Evolutionary conservation across 2,329 filamentous ascomycete species (phyloP).

Genomic region (Colletotrichum theobromicola): DNA sequence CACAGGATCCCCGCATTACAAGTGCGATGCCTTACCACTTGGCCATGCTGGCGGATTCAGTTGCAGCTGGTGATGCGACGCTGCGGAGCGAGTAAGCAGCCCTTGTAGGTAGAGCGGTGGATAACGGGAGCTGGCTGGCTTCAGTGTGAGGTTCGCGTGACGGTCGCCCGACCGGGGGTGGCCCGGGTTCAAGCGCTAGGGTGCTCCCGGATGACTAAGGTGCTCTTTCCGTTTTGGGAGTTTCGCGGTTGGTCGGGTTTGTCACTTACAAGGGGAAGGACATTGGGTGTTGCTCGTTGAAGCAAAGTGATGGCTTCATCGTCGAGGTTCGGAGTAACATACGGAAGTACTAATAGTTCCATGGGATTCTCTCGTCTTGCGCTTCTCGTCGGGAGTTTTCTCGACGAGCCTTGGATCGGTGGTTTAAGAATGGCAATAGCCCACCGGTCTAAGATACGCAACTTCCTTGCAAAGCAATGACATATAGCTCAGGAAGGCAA

Average conservation of each 20-base stretch:
- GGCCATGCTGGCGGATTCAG: conserved; percentile 14
- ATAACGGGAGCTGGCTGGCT: neutral
- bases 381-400: no score
- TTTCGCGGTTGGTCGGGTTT: neutral
- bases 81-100: neutral
- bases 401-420: neutral
- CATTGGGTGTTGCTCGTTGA: neutral
- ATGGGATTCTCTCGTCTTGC: no score
- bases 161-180: neutral
- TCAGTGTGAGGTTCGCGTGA: neutral
- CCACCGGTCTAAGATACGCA: neutral
- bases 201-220: neutral
- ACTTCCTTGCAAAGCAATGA: neutral
- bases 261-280: neutral
- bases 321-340: no score
- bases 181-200: neutral
- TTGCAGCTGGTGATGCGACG: neutral
- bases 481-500: neutral
- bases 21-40: conserved; percentile 17
- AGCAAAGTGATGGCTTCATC: neutral
- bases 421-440: neutral
- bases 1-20: conserved; percentile 17
- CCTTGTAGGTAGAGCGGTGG: neutral
- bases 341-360: no score
- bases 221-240: neutral